Conservation (phyloP, 1,284 basidiomycete genomes). For the Phlebopus sp. region DNA sequence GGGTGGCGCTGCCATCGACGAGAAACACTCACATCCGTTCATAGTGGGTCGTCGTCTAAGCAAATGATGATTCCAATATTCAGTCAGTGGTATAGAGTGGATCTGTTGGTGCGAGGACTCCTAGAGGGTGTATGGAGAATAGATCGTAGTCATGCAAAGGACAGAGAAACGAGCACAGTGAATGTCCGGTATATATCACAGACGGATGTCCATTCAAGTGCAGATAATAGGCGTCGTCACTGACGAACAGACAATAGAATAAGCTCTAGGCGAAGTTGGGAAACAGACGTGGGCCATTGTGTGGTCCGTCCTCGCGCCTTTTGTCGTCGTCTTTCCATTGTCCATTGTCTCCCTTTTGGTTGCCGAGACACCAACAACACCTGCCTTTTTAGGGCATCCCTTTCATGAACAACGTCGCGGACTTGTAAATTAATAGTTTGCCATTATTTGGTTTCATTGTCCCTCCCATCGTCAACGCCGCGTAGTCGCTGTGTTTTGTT, state of each 20-base stretch:
- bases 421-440: constrained; percentile 19
- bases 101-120: not conserved
- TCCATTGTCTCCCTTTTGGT: constrained; percentile 19
- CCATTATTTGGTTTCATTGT: constrained; percentile 7
- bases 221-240: constrained; percentile 8
- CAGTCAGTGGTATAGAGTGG: not conserved
- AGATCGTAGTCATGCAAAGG: constrained; percentile 8
- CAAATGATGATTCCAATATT: not conserved
- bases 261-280: not conserved
- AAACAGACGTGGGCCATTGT: constrained; percentile 7
- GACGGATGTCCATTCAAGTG: not conserved
- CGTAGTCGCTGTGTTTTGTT: not conserved
- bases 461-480: too few relatives aligned
- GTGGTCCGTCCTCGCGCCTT: constrained; percentile 13
- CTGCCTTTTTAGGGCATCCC: constrained; percentile 16
- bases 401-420: constrained; percentile 19
- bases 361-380: constrained; percentile 18
- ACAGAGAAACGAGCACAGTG: not conserved
- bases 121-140: not conserved
- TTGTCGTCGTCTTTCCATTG: constrained; percentile 29
- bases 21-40: constrained; percentile 19
- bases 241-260: constrained; percentile 17
- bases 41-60: constrained; percentile 14
- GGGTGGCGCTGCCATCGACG: not conserved
- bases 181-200: constrained; percentile 19